Evolutionary conservation across 768 basidiomycete species (phyloP).

Genomic region (Tylopilus rubrobrunneus): DNA sequence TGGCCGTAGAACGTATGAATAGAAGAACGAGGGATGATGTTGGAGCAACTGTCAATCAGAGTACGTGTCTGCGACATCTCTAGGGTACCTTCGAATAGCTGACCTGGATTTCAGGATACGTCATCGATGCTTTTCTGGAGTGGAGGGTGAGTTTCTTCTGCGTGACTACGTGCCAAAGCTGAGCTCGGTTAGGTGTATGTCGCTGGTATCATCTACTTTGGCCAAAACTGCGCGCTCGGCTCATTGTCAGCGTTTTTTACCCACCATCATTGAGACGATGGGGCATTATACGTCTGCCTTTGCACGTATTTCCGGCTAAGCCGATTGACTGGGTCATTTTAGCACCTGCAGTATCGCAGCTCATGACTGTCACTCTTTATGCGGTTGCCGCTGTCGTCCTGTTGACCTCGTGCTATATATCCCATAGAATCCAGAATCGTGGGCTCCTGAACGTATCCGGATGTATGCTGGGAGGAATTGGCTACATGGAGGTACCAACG

Average conservation of each 20-base stretch:
- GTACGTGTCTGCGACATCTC: constrained; percentile 19
- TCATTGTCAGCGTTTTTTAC: constrained; percentile 52
- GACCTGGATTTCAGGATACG: constrained; percentile 32
- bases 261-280: constrained; percentile 52
- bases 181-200: constrained; percentile 34
- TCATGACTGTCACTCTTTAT: constrained; percentile 54
- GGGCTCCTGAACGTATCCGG: constrained; percentile 33
- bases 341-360: constrained; percentile 44
- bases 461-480: constrained; percentile 34
- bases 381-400: constrained; percentile 39
- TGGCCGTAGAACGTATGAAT: constrained; percentile 35
- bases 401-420: constrained; percentile 34
- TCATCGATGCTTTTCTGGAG: constrained; percentile 42
- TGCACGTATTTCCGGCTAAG: too few relatives aligned
- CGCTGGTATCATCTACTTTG: constrained; percentile 48
- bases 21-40: constrained; percentile 41
- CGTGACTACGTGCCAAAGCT: not conserved
- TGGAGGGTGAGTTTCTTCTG: constrained; percentile 34
- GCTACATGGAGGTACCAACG: constrained; percentile 31
- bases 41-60: constrained; percentile 38
- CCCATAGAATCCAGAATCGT: constrained; percentile 43
- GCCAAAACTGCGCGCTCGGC: constrained; percentile 44
- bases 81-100: not conserved
- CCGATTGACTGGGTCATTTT: constrained; percentile 1
- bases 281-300: constrained; percentile 37